Percentiles rank a stretch among this genome's conserved stretches.
phyloP scores from a whole-genome alignment of 2,329 filamentous ascomycete species.

The Aspergillus japonicus region DNA sequence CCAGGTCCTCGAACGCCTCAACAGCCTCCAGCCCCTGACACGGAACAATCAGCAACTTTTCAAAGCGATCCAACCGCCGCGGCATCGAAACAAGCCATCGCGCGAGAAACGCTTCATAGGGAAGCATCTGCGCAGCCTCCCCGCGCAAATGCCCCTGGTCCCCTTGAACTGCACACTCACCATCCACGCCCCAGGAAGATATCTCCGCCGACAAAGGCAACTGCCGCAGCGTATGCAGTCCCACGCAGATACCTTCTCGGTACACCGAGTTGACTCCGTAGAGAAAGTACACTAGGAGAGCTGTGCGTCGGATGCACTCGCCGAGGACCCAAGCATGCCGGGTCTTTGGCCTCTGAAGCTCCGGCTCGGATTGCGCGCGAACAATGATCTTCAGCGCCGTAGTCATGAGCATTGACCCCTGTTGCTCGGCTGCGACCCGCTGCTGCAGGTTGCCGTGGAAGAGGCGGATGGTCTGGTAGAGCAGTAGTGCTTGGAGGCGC shows the following conservation, averaged over 20 bases:
- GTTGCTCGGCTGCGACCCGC: neutral
- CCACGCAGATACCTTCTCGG: constrained; percentile 2
- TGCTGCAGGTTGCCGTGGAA: constrained; percentile 1
- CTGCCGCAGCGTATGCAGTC: constrained; percentile 3
- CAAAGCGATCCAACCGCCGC: constrained; percentile 2
- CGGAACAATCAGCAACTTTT: constrained; percentile 7
- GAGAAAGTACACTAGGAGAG: neutral
- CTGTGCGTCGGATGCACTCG: constrained; percentile 5
- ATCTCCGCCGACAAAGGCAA: neutral
- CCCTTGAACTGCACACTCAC: neutral
- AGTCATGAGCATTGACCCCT: neutral
- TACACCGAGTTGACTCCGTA: constrained; percentile 4
- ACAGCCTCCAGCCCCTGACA: constrained; percentile 6
- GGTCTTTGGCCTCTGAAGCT: neutral
- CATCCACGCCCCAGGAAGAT: neutral
- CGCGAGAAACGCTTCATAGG: constrained; percentile 2
- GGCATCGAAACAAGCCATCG: constrained; percentile 8
- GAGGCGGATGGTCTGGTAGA: constrained; percentile 5
- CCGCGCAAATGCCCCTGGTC: neutral
- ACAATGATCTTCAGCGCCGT: neutral
- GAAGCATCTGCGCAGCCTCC: neutral
- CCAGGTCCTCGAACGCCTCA: neutral
- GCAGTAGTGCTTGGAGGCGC: neutral
- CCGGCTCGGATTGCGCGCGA: neutral
- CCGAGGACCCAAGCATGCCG: neutral